Conservation (phyloP, 371 early-diverging fungal genomes). For the Hamiltosporidium tvaerminnensis region DNA sequence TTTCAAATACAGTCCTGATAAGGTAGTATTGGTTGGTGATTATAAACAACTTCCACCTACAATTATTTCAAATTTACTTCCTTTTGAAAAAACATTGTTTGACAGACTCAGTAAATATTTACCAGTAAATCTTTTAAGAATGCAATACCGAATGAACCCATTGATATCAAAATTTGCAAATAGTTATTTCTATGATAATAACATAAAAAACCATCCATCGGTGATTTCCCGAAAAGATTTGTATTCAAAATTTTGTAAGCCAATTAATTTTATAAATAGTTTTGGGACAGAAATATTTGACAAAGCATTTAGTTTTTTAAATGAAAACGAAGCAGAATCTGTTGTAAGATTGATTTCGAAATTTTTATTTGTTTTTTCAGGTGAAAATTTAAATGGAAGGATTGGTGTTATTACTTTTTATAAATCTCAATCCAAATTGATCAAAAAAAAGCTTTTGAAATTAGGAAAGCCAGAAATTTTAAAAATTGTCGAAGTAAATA, state of each 20-base stretch:
- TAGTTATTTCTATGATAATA: conserved; percentile 93
- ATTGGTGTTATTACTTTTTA: too few relatives aligned
- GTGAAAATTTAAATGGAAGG: too few relatives aligned
- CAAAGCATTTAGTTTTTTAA: conserved; percentile 57
- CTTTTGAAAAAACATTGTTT: too few relatives aligned
- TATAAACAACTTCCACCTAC: conserved; percentile 95
- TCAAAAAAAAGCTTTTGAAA: too few relatives aligned
- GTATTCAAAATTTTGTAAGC: too few relatives aligned
- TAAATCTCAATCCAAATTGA: too few relatives aligned
- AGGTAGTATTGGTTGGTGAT: conserved; percentile 88
- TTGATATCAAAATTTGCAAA: conserved; percentile 84
- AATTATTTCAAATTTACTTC: conserved; percentile 55
- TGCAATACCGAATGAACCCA: conserved; percentile 96
- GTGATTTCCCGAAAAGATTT: too few relatives aligned
- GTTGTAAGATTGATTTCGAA: too few relatives aligned
- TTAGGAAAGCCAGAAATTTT: conserved; percentile 60
- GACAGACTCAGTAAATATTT: conserved; percentile 21
- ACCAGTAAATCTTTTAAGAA: conserved; percentile 74
- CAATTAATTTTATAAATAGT: too few relatives aligned
- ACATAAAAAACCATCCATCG: conserved; percentile 56
- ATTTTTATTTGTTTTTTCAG: too few relatives aligned
- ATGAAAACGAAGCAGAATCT: conserved; percentile 61
- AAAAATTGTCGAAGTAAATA: conserved; percentile 88
- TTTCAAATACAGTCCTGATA: conserved; percentile 73
- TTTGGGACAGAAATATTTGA: too few relatives aligned